A percentile compares a stretch with the other conserved stretches of the same genome.
Evolutionary conservation across 2,329 filamentous ascomycete genomes (phyloP).

Genomic region (Paracoccidioides brasiliensis): DNA sequence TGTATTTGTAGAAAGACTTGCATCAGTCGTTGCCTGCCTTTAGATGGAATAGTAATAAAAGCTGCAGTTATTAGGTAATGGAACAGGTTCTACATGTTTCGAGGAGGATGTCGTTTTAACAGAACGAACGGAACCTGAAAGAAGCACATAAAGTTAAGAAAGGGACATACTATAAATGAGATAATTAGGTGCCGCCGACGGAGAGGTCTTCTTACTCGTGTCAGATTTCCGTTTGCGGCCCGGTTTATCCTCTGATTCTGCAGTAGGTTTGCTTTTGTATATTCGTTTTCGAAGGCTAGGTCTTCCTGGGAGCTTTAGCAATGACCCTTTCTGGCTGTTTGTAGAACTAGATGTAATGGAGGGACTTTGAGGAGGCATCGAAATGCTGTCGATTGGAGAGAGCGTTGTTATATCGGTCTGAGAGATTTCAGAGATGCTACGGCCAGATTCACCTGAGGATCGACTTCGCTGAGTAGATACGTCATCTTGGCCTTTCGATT

Average conservation of each 20-base stretch:
- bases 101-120: not conserved
- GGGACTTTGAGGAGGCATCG: not conserved
- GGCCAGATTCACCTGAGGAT: slow-evolving; percentile 1
- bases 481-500: not conserved
- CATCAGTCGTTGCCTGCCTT: not conserved
- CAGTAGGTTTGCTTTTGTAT: not conserved
- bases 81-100: not conserved
- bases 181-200: not conserved
- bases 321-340: not conserved
- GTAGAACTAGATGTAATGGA: not conserved
- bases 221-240: not conserved
- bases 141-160: not conserved
- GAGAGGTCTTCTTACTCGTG: not conserved
- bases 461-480: not conserved
- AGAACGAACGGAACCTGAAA: not conserved
- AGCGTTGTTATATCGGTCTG: slow-evolving; percentile 1
- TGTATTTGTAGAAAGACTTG: not conserved
- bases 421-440: not conserved
- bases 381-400: not conserved
- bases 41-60: slow-evolving; percentile 1
- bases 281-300: not conserved
- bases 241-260: not conserved
- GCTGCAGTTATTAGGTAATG: not conserved
- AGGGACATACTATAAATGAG: not conserved
- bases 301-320: not conserved